Evolutionary conservation across 441 rosid species (phyloP).

Genomic region (Corymbia calophylla): DNA sequence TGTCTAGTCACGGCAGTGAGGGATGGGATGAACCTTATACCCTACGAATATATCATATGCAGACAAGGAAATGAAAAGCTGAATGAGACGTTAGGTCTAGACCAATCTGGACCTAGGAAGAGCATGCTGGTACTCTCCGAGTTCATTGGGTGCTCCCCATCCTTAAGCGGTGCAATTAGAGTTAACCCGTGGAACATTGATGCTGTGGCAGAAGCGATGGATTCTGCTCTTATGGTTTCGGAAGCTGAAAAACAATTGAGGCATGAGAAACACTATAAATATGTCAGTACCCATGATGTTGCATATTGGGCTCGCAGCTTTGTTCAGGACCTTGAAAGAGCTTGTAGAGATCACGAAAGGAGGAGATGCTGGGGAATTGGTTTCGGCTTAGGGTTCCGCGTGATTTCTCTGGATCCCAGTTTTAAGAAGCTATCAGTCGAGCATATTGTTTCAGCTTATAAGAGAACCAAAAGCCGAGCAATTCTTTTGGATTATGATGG

Average conservation of each 20-base stretch:
- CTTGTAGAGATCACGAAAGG: slow-evolving; percentile 71
- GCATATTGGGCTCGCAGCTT: slow-evolving; percentile 91
- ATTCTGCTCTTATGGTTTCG: slow-evolving; percentile 46
- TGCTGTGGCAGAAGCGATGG: slow-evolving; percentile 82
- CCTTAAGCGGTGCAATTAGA: slow-evolving; percentile 77
- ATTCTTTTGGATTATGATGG: slow-evolving; percentile 90
- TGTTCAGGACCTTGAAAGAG: slow-evolving; percentile 81
- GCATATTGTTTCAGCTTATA: slow-evolving; percentile 80
- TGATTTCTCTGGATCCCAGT: slow-evolving; percentile 80
- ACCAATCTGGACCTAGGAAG: slow-evolving; percentile 36
- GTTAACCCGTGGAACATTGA: slow-evolving; percentile 92
- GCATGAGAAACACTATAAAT: slow-evolving; percentile 82
- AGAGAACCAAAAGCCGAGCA: slow-evolving; percentile 68
- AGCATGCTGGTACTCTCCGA: slow-evolving; percentile 93
- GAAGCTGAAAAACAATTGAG: slow-evolving; percentile 76
- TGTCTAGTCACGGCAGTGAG: slow-evolving; percentile 90
- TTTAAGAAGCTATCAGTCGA: slow-evolving; percentile 76
- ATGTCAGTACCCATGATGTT: slow-evolving; percentile 85
- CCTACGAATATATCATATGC: slow-evolving; percentile 75
- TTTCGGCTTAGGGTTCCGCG: slow-evolving; percentile 81
- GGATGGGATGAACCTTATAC: slow-evolving; percentile 92
- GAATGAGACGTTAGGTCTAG: slow-evolving; percentile 38
- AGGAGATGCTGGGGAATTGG: slow-evolving; percentile 90
- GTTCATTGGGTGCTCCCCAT: slow-evolving; percentile 88
- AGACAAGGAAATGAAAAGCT: slow-evolving; percentile 69